Conservation (phyloP, 2,329 filamentous ascomycete species). For the Neophaeococcomyces mojaviensis region DNA sequence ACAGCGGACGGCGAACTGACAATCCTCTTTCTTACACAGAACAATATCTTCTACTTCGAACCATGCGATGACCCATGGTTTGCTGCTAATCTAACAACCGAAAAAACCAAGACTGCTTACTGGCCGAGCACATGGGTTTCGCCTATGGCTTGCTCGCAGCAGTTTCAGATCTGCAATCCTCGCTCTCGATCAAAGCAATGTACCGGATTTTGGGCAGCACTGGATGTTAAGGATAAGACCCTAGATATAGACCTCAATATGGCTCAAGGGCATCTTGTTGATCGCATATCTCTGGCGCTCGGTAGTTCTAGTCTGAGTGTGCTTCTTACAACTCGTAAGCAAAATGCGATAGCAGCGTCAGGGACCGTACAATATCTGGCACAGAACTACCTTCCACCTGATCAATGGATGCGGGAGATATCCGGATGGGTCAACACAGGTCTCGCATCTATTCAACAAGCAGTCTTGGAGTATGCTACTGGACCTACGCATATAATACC, state of each 20-base stretch:
- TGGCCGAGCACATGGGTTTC: slow-evolving; percentile 3
- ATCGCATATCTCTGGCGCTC: too few relatives aligned
- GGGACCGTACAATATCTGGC: slow-evolving; percentile 8
- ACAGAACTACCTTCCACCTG: slow-evolving; percentile 20
- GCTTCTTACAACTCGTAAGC: too few relatives aligned
- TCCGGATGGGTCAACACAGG: slow-evolving; percentile 25
- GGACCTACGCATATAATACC: not conserved
- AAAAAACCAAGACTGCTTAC: slow-evolving; percentile 3
- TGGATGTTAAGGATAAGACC: too few relatives aligned
- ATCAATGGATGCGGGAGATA: slow-evolving; percentile 32
- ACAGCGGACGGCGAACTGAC: slow-evolving; percentile 26
- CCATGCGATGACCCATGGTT: slow-evolving; percentile 28
- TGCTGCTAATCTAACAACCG: slow-evolving; percentile 21
- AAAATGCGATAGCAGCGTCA: slow-evolving; percentile 5
- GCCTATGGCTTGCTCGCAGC: slow-evolving; percentile 7
- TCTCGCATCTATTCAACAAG: slow-evolving; percentile 26
- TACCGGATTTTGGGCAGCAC: too few relatives aligned
- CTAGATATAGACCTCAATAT: too few relatives aligned
- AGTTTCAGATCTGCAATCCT: slow-evolving; percentile 9
- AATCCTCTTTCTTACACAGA: slow-evolving; percentile 27
- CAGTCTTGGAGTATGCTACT: not conserved
- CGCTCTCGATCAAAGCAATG: not conserved
- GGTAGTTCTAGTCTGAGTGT: too few relatives aligned
- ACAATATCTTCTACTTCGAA: slow-evolving; percentile 22
- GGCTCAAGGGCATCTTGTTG: too few relatives aligned